A percentile compares a stretch with the other conserved stretches of the same genome.
phyloP scores from a whole-genome alignment of 805 yeast species.

The Kodamaea restingae region DNA sequence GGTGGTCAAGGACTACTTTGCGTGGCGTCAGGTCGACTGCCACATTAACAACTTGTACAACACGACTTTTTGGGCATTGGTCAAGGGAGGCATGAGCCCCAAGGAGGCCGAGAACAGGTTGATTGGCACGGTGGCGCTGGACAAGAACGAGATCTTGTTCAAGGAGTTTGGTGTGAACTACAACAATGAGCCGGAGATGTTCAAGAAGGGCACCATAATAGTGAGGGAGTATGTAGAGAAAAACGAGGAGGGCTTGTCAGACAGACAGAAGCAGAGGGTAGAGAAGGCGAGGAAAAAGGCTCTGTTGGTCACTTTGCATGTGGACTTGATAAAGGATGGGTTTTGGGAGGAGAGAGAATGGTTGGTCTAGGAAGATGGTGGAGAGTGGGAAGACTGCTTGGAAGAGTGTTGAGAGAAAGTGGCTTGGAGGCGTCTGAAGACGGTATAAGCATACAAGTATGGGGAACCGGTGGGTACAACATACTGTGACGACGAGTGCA shows the following conservation, averaged over 20 bases:
- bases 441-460: no score
- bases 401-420: no score
- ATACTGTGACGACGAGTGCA: no score
- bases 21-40: constrained; percentile 96
- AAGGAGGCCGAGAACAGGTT: constrained; percentile 77
- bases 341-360: constrained; percentile 18
- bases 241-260: constrained; percentile 16
- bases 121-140: constrained; percentile 74
- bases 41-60: constrained; percentile 94
- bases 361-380: no score
- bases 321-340: constrained; percentile 58
- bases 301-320: constrained; percentile 43
- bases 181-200: constrained; percentile 85
- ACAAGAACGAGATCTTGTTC: constrained; percentile 86
- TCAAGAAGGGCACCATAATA: constrained; percentile 73
- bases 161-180: constrained; percentile 78
- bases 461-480: no score
- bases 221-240: constrained; percentile 42
- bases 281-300: constrained; percentile 49
- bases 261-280: constrained; percentile 48
- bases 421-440: no score
- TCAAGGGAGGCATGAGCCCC: constrained; percentile 66
- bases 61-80: constrained; percentile 88
- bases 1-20: constrained; percentile 71
- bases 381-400: no score